Base-by-base conservation (phyloP, 1,284 basidiomycete species). In the Pascua sp. region DNA sequence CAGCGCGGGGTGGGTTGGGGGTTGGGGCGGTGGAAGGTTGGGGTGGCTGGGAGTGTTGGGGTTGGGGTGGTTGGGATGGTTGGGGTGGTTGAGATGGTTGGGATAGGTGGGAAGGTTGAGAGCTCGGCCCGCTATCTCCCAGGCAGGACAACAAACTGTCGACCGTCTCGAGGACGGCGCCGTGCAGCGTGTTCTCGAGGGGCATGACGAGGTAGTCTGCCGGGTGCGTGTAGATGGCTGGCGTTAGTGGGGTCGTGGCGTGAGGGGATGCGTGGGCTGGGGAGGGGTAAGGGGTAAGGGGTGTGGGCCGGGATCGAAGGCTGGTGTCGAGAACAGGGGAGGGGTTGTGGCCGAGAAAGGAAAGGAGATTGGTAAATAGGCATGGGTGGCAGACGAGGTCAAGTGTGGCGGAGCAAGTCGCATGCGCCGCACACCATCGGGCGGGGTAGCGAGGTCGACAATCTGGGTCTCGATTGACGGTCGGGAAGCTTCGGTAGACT, bases 151-250 rank as follows among this genome's bases (percentile, higher is more conserved):
- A 61, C 11, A 75, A 54, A 36, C 66, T 63, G 53, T 73, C 71
- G 49, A 77, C 64, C 15, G 77, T 75, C 44, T 78, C 76, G 32
- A 67, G 64, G 7, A 78, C 77, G 32, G 59, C 58, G 18, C 77
- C 76, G 45, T 76, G 73, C 13, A 78, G 67, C 15, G 73, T 75
- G 59, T 78, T 78, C 49, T 78, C 70, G 32, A 78, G 54, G 7
- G 77, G 77, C 18, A 78, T 48, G 49, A 77, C 70, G 48, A 67
- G 65, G 59, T 67, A 70, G 13, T 59, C 52, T 4, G 67, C 56
- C 10, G 57, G 47, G 15, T 52, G 40, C 42, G 46, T 40, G 62
- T 72, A 74, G 24, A 68, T 60, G 15, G 63, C 71, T 72, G 51
- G 17, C n/a, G 15, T 53, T 12, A 51, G 54, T 40, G 24, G 24